A percentile compares a stretch with the other conserved stretches of the same genome.
Evolutionary conservation across 225 moss, liverwort and hornwort genomes (phyloP).

Genomic region (Sphagnum contortum): DNA sequence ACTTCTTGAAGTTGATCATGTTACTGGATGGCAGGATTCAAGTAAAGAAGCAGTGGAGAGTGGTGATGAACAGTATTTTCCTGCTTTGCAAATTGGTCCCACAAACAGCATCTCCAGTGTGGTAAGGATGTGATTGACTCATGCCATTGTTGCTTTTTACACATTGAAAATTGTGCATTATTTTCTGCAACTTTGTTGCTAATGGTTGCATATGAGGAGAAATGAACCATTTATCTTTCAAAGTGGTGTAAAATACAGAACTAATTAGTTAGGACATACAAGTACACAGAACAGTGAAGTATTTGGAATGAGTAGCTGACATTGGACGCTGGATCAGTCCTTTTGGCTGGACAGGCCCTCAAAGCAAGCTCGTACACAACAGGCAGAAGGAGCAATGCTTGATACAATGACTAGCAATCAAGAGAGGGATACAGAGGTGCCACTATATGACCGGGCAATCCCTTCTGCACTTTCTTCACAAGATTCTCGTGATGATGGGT

Average conservation of each 20-base stretch:
- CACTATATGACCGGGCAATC: slow-evolving; percentile 74
- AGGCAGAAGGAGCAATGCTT: slow-evolving; percentile 11
- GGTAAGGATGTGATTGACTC: slow-evolving; percentile 20
- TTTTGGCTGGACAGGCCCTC: slow-evolving; percentile 89
- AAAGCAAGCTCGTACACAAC: slow-evolving; percentile 30
- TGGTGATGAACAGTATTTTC: slow-evolving; percentile 70
- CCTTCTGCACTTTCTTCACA: slow-evolving; percentile 48
- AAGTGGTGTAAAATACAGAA: too few relatives aligned
- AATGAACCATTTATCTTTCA: too few relatives aligned
- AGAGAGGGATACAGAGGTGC: slow-evolving; percentile 63
- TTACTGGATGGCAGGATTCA: slow-evolving; percentile 19
- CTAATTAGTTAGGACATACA: neutral
- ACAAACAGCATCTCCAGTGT: slow-evolving; percentile 36
- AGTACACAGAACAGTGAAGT: neutral
- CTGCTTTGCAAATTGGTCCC: slow-evolving; percentile 60
- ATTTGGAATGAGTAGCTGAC: slow-evolving; percentile 5
- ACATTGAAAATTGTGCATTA: neutral
- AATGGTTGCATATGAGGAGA: neutral
- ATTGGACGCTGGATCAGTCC: slow-evolving; percentile 29
- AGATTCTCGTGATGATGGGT: slow-evolving; percentile 63
- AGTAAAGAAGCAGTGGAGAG: slow-evolving; percentile 38
- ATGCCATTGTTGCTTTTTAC: too few relatives aligned
- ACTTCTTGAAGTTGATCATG: too few relatives aligned
- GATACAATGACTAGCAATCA: slow-evolving; percentile 5
- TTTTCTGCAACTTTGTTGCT: neutral